phyloP scores from a whole-genome alignment of 305 asterid genomes.

The Fraxinus paxiana region DNA sequence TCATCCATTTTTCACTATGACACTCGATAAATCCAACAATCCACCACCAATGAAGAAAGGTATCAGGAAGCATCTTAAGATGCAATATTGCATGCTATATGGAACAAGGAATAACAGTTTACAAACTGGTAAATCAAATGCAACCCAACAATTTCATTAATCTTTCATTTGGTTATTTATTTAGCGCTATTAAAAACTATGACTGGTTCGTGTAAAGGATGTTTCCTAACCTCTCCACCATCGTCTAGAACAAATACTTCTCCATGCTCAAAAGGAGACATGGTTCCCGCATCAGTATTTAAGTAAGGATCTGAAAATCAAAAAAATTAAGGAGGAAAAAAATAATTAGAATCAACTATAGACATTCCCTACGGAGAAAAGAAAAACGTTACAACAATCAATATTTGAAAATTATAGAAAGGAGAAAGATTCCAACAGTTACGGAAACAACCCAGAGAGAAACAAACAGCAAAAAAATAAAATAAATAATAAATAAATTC shows the following conservation, averaged over 20 bases:
- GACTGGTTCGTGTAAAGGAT: not conserved
- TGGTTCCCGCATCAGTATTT: conserved; percentile 90
- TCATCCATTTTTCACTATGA: conserved; percentile 17
- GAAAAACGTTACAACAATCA: not conserved
- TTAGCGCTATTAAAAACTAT: not conserved
- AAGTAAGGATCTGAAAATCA: conserved; percentile 71
- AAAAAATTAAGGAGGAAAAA: not conserved
- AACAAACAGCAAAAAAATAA: not conserved
- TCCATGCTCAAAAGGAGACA: conserved; percentile 96
- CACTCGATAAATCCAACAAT: conserved; percentile 3
- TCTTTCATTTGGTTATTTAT: not conserved
- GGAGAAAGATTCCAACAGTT: not conserved
- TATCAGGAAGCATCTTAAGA: not conserved
- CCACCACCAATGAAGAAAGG: conserved; percentile 5
- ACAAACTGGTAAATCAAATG: not conserved
- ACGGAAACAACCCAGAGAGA: not conserved
- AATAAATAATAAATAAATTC: not conserved
- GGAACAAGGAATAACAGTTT: not conserved
- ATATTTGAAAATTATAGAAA: not conserved
- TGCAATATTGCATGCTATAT: not conserved
- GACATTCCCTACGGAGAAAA: not conserved
- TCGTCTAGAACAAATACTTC: conserved; percentile 91
- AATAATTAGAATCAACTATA: not conserved
- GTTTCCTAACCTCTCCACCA: conserved; percentile 82
- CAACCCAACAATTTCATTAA: not conserved